Conservation (phyloP, 805 yeast species). For the Barnettozyma californica region DNA sequence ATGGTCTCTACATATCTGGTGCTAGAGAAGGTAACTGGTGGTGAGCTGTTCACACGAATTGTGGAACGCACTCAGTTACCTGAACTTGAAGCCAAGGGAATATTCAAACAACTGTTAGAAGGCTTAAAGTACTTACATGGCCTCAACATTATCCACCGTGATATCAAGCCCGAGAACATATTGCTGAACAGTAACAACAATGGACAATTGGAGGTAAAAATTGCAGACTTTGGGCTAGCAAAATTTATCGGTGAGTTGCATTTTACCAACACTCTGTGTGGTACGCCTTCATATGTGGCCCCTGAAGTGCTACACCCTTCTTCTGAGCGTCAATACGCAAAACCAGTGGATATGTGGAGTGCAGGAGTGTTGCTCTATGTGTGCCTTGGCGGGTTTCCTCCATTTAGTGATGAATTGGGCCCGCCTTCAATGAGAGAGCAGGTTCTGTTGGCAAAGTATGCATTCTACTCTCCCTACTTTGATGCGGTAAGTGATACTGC, state of each 20-base stretch:
- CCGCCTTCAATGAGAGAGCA: constrained; percentile 79
- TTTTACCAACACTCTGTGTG: constrained; percentile 75
- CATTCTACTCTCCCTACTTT: constrained; percentile 78
- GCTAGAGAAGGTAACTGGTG: constrained; percentile 67
- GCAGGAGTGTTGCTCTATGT: constrained; percentile 74
- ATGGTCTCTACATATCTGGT: constrained; percentile 51
- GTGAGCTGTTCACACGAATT: constrained; percentile 71
- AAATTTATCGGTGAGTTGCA: constrained; percentile 60
- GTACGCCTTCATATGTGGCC: constrained; percentile 85
- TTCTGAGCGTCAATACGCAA: constrained; percentile 49
- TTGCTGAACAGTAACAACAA: constrained; percentile 45
- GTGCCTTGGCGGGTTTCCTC: constrained; percentile 80
- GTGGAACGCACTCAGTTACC: constrained; percentile 56
- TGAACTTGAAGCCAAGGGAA: constrained; percentile 55
- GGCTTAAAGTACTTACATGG: constrained; percentile 67
- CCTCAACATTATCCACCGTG: constrained; percentile 68
- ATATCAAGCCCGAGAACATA: constrained; percentile 75
- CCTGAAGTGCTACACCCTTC: constrained; percentile 63
- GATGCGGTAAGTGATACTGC: constrained; percentile 63
- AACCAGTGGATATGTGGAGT: constrained; percentile 78
- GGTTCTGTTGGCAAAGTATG: constrained; percentile 59
- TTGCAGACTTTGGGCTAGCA: constrained; percentile 76
- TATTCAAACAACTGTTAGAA: constrained; percentile 58
- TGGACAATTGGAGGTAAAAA: constrained; percentile 51
- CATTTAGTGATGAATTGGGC: constrained; percentile 75